Conservation (phyloP, 306 rosid genomes). For the Phaseolus lunatus region DNA sequence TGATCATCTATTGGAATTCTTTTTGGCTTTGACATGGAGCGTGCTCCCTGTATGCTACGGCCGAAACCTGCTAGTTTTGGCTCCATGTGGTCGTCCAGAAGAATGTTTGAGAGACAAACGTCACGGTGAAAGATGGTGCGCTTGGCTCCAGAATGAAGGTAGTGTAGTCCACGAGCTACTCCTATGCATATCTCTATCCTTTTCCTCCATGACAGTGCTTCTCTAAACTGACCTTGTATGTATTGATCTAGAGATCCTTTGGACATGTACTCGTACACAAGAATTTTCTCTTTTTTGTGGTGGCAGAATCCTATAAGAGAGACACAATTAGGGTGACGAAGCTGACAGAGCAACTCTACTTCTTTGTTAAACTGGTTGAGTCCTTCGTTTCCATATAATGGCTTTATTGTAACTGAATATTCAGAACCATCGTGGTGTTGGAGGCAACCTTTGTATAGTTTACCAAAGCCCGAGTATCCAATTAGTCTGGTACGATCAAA, state of each 20-base stretch:
- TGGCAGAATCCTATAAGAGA: conserved; percentile 37
- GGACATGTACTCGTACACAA: conserved; percentile 9
- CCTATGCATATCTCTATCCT: conserved; percentile 34
- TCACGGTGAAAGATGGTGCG: neutral
- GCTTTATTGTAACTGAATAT: neutral
- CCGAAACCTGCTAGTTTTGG: conserved; percentile 16
- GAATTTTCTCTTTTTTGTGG: neutral
- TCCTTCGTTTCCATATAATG: neutral
- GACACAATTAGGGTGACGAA: conserved; percentile 22
- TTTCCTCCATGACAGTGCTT: conserved; percentile 25
- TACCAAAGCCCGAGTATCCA: neutral
- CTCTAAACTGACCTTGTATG: neutral
- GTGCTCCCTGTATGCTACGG: neutral
- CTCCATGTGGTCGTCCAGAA: conserved; percentile 11
- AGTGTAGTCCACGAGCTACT: conserved; percentile 27
- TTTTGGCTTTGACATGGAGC: neutral
- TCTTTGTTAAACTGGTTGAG: neutral
- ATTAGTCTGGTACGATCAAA: neutral
- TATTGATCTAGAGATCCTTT: neutral
- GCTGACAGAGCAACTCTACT: conserved; percentile 35
- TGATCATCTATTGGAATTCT: neutral
- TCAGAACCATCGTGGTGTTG: neutral
- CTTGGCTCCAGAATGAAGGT: conserved; percentile 41
- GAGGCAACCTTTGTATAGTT: conserved; percentile 1
- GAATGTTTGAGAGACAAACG: neutral